Base-by-base conservation (phyloP, 306 rosid species). In the Lathyrus tuberosus region DNA sequence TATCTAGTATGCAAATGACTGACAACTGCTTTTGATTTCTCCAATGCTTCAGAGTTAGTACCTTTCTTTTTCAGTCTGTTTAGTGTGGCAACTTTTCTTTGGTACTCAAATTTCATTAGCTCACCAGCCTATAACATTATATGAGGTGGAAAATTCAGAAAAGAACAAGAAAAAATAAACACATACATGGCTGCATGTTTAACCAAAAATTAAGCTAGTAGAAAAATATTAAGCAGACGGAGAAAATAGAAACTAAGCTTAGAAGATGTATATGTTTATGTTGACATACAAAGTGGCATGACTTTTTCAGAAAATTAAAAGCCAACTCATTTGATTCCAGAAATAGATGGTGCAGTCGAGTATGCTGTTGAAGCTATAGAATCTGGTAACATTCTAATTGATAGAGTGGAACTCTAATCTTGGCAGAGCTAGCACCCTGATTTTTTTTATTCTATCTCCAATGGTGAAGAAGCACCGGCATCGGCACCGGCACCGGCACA, bases 1-100 rank as follows among this genome's bases (percentile, higher is more conserved):
- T 94, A 94, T 83, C 97, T 84, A 14, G 99, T 94, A 71, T 91
- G 99, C 82, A 95, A 86, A 79, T 84, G 97, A 76, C 96, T 95
- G 57, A 95, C 96, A 8, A 84, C 86, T 52, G 96, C 97, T 79
- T 95, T 91, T 41, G 95, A 84, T 80, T 95, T 95, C 86, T 95
- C 96, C 74, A 87, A 41, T 79, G 95, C 86, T 38, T 91, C 96
- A 54, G 90, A 75, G 65, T 86, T 89, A 65, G 74, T 57, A 44
- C 85, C 85, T 68, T 85, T 80, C 68, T 89, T 89, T 86, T 91
- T 91, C 57, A 83, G 84, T 86, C 71, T 95, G 82, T 80, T 89
- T 46, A 94, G 88, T 6, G 91, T 35, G 67, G 83, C 67, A 52
- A 95, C 87, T 82, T 91, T 95, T 83, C n/a, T n/a, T n/a, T n/a